Evolutionary conservation across 2,329 filamentous ascomycete species (phyloP).

Genomic region (Helotiales sp.): DNA sequence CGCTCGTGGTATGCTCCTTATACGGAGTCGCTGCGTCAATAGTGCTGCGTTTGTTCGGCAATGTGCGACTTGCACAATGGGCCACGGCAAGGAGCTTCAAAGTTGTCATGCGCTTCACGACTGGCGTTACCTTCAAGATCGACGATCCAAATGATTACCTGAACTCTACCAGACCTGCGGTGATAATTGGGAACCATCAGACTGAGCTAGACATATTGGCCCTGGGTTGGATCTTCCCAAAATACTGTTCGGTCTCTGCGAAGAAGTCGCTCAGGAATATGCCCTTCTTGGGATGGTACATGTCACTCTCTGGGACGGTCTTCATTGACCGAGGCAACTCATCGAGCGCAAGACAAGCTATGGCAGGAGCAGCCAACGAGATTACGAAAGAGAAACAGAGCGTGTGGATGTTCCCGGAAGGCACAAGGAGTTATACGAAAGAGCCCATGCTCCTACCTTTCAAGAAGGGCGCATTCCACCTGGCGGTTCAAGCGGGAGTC

Average conservation of each 20-base stretch:
- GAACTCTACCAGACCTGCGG: conserved; percentile 68
- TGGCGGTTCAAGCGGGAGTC: conserved; percentile 90
- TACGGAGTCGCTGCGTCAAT: conserved; percentile 79
- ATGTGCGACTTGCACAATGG: conserved; percentile 82
- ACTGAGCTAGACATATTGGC: conserved; percentile 93
- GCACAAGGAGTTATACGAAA: conserved; percentile 85
- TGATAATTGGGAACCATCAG: conserved; percentile 95
- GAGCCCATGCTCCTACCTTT: conserved; percentile 86
- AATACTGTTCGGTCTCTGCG: conserved; percentile 88
- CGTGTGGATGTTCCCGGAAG: conserved; percentile 89
- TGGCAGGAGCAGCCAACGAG: conserved; percentile 77
- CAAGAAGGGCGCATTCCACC: conserved; percentile 98
- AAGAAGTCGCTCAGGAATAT: conserved; percentile 79
- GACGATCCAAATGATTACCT: conserved; percentile 62
- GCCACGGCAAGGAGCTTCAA: conserved; percentile 78
- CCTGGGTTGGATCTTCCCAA: conserved; percentile 85
- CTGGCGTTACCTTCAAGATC: conserved; percentile 77
- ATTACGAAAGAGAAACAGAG: conserved; percentile 73
- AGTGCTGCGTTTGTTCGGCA: conserved; percentile 67
- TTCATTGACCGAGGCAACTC: conserved; percentile 93
- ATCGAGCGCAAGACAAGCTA: conserved; percentile 79
- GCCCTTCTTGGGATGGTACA: conserved; percentile 95
- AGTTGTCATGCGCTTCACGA: conserved; percentile 70
- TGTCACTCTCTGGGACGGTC: conserved; percentile 80
- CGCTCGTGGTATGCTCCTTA: conserved; percentile 58